Base-by-base conservation (phyloP, 2,329 filamentous ascomycete genomes). In the Leptographium galeiforme region DNA sequence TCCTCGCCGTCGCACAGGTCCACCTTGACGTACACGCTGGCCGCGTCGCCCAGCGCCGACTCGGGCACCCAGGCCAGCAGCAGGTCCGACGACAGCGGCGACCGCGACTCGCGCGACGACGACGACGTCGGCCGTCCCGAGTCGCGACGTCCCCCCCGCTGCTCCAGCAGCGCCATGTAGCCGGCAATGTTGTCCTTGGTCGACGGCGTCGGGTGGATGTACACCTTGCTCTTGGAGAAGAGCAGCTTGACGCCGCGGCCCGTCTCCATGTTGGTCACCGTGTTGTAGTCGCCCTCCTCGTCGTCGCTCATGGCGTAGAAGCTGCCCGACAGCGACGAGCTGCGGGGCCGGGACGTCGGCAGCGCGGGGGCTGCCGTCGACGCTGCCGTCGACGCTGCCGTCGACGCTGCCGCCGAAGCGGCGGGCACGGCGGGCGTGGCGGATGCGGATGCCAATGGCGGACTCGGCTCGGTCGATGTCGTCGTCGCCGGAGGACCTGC, bases 261-360 rank as follows among this genome's bases (percentile, higher is more conserved):
- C 2, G 81, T 82, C 60, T 79, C 80, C 5, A 81, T 79, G 64
- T 94, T 87, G 6, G 88, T 85, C 63, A 98, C 89, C 18, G 89
- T 97, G 66, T 94, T 87, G 72, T 98, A 98, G 46, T 87, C 93
- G 60, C 85, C 87, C 69, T 97, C 93, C 58, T 95, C 90, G 64
- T 95, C 89, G 72, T 98, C 94, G 68, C 88, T 95, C 76, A 97
- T 76, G 64, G 91, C 91, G 74, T 95, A 96, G 74, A 91, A 93
- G 63, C 89, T 95, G 51, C 84, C 88, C 3, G 87, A 79, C 2
- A 90, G 89, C 39, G 90, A 96, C 14, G 81, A 61, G 50, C 75
- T 63, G 52, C 70, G 69, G 40, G 61, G 63, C 14, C 38, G 51
- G 57, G 59, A 6, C 52, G 57, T 39, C 47, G 34, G 5, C 4